Percentiles rank a stretch among this genome's conserved stretches.
These are phyloP conservation scores for Gamarada debralockiae DNA, from an alignment of 495 filamentous ascomycete species.

Conservation along the genomic window DNA sequence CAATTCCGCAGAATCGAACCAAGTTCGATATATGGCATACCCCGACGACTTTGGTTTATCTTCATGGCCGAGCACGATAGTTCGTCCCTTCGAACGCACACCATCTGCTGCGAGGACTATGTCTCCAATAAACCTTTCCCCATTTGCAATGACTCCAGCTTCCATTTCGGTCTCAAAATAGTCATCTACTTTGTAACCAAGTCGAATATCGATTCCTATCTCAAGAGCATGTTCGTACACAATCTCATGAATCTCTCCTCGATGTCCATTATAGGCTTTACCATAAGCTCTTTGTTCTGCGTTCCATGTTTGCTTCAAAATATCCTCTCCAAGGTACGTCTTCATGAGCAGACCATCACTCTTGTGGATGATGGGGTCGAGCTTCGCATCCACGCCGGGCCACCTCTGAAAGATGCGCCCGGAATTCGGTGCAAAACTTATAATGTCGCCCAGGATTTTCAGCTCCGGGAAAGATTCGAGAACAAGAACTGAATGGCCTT, in stretches of 20 bases:
- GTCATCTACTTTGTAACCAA: conserved; percentile 51
- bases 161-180: conserved; percentile 55
- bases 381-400: conserved; percentile 41
- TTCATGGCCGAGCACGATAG: conserved; percentile 58
- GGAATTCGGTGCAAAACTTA: conserved; percentile 45
- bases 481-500: conserved; percentile 54
- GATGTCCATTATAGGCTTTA: conserved; percentile 53
- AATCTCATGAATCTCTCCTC: conserved; percentile 59
- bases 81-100: conserved; percentile 53
- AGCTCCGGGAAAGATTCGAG: conserved; percentile 47
- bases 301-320: conserved; percentile 31
- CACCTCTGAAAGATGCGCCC: conserved; percentile 42
- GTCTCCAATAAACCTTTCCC: conserved; percentile 47
- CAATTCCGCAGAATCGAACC: conserved; percentile 58
- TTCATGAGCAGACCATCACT: conserved; percentile 37
- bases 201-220: conserved; percentile 51
- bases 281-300: conserved; percentile 38
- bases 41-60: conserved; percentile 50
- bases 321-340: conserved; percentile 30
- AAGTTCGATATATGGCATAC: conserved; percentile 56
- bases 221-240: conserved; percentile 52
- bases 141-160: conserved; percentile 51
- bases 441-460: conserved; percentile 45
- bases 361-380: conserved; percentile 48
- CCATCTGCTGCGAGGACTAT: conserved; percentile 63